Conservation (phyloP, 495 filamentous ascomycete species). For the Cairneyella variabilis region DNA sequence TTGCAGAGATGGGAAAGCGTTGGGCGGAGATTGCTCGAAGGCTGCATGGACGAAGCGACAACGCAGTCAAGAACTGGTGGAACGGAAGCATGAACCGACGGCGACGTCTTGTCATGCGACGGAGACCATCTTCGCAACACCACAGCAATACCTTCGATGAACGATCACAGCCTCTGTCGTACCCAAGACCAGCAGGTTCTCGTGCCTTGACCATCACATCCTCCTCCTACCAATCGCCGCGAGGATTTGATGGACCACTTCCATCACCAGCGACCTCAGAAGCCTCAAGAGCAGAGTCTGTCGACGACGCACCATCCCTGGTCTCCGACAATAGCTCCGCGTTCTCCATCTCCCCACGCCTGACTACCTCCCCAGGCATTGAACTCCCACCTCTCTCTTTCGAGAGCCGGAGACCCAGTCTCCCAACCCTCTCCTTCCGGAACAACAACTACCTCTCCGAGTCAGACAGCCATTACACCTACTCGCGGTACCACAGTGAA, state of each 20-base stretch:
- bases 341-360: constrained; percentile 52
- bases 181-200: constrained; percentile 12
- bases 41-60: constrained; percentile 88
- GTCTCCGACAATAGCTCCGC: constrained; percentile 66
- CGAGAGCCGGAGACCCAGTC: constrained; percentile 20
- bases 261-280: constrained; percentile 66
- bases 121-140: constrained; percentile 30
- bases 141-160: constrained; percentile 22
- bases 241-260: constrained; percentile 56
- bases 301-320: constrained; percentile 65
- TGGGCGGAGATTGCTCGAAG: constrained; percentile 94
- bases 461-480: constrained; percentile 12
- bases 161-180: constrained; percentile 18
- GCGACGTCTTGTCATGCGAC: constrained; percentile 44
- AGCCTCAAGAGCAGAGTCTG: constrained; percentile 53
- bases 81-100: constrained; percentile 90
- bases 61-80: constrained; percentile 99
- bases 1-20: constrained; percentile 77
- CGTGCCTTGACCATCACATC: constrained; percentile 33
- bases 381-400: constrained; percentile 22
- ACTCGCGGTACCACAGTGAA: constrained; percentile 12
- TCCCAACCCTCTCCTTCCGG: constrained; percentile 19
- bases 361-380: constrained; percentile 29
- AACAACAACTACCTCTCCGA: constrained; percentile 15
- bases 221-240: constrained; percentile 35